Evolutionary conservation across 371 early-diverging fungal genomes (phyloP).

Genomic region (Spiromyces aspiralis): DNA sequence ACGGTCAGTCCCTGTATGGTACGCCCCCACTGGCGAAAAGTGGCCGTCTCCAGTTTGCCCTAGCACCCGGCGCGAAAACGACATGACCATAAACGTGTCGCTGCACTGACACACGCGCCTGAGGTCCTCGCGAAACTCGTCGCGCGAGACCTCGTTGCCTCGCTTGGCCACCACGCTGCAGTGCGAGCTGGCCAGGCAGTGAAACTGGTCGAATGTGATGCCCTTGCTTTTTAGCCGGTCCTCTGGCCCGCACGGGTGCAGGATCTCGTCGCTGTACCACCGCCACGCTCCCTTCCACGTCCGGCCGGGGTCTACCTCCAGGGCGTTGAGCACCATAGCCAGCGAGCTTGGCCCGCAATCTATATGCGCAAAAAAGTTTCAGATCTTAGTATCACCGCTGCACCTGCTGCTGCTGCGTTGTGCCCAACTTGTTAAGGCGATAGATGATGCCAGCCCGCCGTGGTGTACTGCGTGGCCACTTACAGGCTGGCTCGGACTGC

Average conservation of each 20-base stretch:
- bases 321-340: slow-evolving; percentile 83
- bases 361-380: no score
- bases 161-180: slow-evolving; percentile 60
- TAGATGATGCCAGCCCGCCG: no score
- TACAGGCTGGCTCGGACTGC: slow-evolving; percentile 71
- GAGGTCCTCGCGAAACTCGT: slow-evolving; percentile 62
- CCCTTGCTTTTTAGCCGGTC: slow-evolving; percentile 67
- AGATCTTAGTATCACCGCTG: no score
- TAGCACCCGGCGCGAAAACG: slow-evolving; percentile 61
- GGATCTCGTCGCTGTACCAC: slow-evolving; percentile 74
- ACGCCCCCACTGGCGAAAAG: slow-evolving; percentile 58
- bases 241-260: slow-evolving; percentile 64
- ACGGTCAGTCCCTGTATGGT: slow-evolving; percentile 41
- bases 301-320: slow-evolving; percentile 75
- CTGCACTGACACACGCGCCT: slow-evolving; percentile 42
- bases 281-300: slow-evolving; percentile 90
- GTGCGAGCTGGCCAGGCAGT: slow-evolving; percentile 71
- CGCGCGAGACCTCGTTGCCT: slow-evolving; percentile 39
- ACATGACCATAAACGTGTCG: slow-evolving; percentile 73
- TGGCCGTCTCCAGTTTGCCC: slow-evolving; percentile 86
- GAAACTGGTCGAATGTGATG: slow-evolving; percentile 76
- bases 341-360: slow-evolving; percentile 48
- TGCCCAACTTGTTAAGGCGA: no score
- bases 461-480: no score
- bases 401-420: no score